Evolutionary conservation across 257 asterid species (phyloP), one percentile per base, ranked within the genome.

Genomic region (Scutellaria minor): DNA sequence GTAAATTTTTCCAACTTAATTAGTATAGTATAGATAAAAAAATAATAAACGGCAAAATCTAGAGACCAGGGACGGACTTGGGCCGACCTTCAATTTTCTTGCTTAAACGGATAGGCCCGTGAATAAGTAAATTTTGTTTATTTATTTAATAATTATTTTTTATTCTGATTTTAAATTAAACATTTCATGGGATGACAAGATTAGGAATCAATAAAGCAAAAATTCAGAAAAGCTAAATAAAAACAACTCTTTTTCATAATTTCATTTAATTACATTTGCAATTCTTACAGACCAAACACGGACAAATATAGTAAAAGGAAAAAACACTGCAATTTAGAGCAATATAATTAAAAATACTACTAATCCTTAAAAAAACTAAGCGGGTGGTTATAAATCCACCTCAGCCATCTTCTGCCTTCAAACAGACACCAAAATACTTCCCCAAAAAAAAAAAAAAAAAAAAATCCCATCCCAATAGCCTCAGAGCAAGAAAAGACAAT

Each of bases 311-410:
- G 31, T 24, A 13, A 47, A 55, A 0, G 48, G n/a, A 22, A 40
- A 47, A 48, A 60, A 6, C 40, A 65, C 14, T 56, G 45, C 20
- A 64, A 45, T 24, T 31, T 12, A 64, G 44, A 59, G 57, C 44
- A 80, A 54, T 31, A 71, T 6, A 59, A n/a, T 27, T 7, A 24
- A 24, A 24, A 58, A 10, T 11, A 67, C 37, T 64, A 69, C 79
- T 60, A 66, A 40, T 50, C 77, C 76, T 56, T 24, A 24, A 72
- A 40, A 73, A 42, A 24, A 67, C 45, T 74, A 72, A 72, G 91
- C 87, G 86, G 90, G 91, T 86, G 83, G 86, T 73, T 68, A 62
- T 42, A 35, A 41, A 60, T 82, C 84, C 89, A 85, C 85, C 89
- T 75, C 85, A 76, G 89, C 85, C 64, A 71, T 59, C 53, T 40